These are phyloP conservation scores for Gleditsia sinensis DNA, from an alignment of 306 rosid genomes.

Conservation along the genomic window DNA sequence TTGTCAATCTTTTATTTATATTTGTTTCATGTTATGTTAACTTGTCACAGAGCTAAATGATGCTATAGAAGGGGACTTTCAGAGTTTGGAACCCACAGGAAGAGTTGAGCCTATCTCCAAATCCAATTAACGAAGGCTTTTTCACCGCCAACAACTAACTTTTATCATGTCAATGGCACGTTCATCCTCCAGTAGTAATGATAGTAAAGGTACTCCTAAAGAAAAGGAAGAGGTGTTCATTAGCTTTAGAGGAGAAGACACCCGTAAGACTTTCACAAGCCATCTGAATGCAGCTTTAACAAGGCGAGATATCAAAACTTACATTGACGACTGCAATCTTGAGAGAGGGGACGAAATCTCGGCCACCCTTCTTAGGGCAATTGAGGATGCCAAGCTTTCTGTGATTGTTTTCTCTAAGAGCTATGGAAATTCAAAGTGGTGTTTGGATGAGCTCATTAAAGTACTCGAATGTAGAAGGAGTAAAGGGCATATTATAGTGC, in stretches of 20 bases:
- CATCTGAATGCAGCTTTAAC: not conserved
- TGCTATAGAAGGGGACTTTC: no score
- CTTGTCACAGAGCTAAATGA: no score
- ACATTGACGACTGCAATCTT: not conserved
- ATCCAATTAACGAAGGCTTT: not conserved
- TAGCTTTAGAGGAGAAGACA: not conserved
- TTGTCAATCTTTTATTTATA: no score
- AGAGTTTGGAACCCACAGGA: no score
- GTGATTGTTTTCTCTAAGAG: not conserved
- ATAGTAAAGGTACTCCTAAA: not conserved
- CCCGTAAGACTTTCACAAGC: not conserved
- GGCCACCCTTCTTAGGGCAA: not conserved
- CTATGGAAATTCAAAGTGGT: not conserved
- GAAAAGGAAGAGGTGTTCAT: not conserved
- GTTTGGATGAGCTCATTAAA: constrained; percentile 8
- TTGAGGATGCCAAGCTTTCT: not conserved
- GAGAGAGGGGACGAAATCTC: constrained; percentile 1
- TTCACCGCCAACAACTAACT: not conserved
- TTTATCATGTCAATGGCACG: not conserved
- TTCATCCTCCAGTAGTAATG: not conserved
- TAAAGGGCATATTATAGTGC: not conserved
- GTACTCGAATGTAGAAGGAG: not conserved
- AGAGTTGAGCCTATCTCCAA: no score
- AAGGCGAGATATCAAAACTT: not conserved
- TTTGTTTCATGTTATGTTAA: no score